Conservation (phyloP, 441 rosid genomes). For the Aleurites moluccanus region DNA sequence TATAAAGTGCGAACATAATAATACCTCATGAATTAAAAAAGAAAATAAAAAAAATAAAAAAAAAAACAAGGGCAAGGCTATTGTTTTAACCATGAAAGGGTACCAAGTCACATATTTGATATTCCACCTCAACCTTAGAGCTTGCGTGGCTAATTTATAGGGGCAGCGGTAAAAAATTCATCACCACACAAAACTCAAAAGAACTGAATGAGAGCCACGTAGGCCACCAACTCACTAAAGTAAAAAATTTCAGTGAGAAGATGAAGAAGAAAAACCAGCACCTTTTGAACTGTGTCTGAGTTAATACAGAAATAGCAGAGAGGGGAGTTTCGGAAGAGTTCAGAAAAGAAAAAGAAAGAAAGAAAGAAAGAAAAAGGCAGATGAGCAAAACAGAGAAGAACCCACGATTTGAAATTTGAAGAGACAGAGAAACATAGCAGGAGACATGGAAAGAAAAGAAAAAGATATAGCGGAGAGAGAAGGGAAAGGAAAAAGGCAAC, state of each 20-base stretch:
- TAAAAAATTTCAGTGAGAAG: background rate
- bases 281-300: background rate
- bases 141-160: slow-evolving; percentile 5
- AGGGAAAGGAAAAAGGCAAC: slow-evolving; percentile 35
- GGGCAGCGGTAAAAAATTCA: background rate
- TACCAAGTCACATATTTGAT: background rate
- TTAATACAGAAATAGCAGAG: background rate
- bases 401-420: slow-evolving; percentile 25
- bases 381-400: slow-evolving; percentile 17
- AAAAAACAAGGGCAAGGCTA: too few species aligned
- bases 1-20: too few species aligned
- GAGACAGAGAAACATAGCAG: background rate
- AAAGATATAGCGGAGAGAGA: slow-evolving; percentile 40
- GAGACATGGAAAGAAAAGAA: slow-evolving; percentile 30
- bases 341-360: too few species aligned
- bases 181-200: background rate
- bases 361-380: background rate
- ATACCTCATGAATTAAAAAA: too few species aligned
- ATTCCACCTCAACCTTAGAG: background rate
- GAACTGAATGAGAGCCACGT: background rate
- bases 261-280: background rate
- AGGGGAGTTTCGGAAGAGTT: background rate
- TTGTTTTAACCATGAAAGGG: too few species aligned
- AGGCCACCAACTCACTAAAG: background rate
- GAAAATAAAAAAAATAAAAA: too few species aligned